Evolutionary conservation across 78 protist genomes (phyloP).

Genomic region (Thecamonas trahens): DNA sequence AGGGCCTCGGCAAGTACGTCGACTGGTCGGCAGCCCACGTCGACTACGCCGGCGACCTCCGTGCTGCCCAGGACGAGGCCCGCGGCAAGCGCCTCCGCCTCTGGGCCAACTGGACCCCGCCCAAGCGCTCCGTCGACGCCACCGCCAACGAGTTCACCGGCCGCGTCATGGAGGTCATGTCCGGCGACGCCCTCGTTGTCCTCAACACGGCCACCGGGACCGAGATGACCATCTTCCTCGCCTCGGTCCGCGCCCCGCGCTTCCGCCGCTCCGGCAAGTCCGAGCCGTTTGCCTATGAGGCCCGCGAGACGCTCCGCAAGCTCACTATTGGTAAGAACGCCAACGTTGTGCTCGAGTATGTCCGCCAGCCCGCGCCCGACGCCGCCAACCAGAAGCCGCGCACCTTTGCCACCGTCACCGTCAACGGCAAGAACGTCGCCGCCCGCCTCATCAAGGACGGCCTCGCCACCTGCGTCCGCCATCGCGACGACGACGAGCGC

Average conservation of each 20-base stretch:
- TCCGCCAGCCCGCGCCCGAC: background rate
- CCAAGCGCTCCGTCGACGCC: background rate
- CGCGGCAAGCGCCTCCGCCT: background rate
- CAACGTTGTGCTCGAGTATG: conserved; percentile 7
- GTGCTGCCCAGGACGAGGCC: background rate
- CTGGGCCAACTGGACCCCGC: background rate
- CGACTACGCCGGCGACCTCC: background rate
- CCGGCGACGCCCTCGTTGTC: conserved; percentile 10
- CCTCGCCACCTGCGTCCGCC: conserved; percentile 13
- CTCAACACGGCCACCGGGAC: background rate
- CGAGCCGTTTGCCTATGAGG: conserved; percentile 26
- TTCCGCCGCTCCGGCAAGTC: background rate
- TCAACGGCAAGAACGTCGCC: conserved; percentile 12
- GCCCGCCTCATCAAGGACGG: conserved; percentile 36
- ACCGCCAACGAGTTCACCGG: background rate
- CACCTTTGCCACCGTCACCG: conserved; percentile 4
- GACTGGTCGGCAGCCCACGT: conserved; percentile 25
- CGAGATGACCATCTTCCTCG: conserved; percentile 6
- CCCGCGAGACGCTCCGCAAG: conserved; percentile 32
- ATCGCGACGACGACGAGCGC: conserved; percentile 26
- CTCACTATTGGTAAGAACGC: conserved; percentile 25
- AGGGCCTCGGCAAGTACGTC: conserved; percentile 36
- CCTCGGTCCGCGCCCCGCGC: conserved; percentile 15
- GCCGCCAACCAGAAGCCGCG: conserved; percentile 15
- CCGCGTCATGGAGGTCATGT: conserved; percentile 1